Percentiles rank a stretch among this genome's conserved stretches.
Evolutionary conservation across 129 eudicot species (phyloP).

Genomic region (Lonicera japonica): DNA sequence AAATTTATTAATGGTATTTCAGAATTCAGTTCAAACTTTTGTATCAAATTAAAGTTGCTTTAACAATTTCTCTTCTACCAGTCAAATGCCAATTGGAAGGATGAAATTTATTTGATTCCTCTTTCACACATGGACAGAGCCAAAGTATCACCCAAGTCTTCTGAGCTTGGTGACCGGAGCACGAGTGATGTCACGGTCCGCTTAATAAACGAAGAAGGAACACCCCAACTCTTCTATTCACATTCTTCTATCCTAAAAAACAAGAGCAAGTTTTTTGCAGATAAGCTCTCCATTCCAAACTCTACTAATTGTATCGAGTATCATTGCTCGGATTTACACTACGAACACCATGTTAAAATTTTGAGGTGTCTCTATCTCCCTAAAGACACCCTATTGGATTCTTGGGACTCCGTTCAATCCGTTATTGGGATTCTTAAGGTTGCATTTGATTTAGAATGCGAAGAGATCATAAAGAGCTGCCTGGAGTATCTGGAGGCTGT

Average conservation of each 20-base stretch:
- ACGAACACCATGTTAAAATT: conserved; percentile 50
- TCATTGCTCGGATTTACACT: conserved; percentile 51
- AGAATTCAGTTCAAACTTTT: not conserved
- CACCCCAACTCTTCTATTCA: conserved; percentile 33
- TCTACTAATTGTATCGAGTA: conserved; percentile 35
- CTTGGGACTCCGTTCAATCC: conserved; percentile 58
- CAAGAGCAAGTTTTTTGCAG: conserved; percentile 60
- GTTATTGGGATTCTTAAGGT: conserved; percentile 63
- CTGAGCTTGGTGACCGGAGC: conserved; percentile 37
- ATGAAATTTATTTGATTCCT: conserved; percentile 27
- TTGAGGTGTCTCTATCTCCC: conserved; percentile 47
- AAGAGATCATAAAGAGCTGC: conserved; percentile 46
- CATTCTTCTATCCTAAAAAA: conserved; percentile 49
- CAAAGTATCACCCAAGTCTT: conserved; percentile 12
- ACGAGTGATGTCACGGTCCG: conserved; percentile 47
- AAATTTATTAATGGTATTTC: not conserved
- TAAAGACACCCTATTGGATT: conserved; percentile 37
- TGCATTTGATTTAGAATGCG: conserved; percentile 42
- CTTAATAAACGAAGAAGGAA: conserved; percentile 50
- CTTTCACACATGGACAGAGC: conserved; percentile 49
- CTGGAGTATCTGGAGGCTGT: conserved; percentile 70
- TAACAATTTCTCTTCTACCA: not conserved
- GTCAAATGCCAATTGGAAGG: conserved; percentile 11
- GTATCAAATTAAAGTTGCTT: not conserved
- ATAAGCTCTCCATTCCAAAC: conserved; percentile 30